phyloP scores from a whole-genome alignment of 2,329 filamentous ascomycete genomes.

The Talaromyces sp. region DNA sequence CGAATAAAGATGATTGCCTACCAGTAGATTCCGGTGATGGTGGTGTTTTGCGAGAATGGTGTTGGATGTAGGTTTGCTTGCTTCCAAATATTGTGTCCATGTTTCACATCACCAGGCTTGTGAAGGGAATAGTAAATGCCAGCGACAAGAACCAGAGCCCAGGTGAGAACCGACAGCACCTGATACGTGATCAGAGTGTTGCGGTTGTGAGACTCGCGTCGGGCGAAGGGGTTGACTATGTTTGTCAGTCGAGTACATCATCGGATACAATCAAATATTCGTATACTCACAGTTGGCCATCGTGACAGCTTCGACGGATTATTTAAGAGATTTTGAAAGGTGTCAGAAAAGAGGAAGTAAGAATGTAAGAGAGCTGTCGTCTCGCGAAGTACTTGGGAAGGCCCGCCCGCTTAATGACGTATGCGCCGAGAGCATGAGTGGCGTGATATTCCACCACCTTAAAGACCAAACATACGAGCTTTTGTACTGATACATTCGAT shows the following conservation, averaged over 20 bases:
- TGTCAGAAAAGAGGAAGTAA: background rate
- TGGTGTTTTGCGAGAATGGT: constrained; percentile 70
- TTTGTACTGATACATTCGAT: too few species aligned
- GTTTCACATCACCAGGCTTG: constrained; percentile 60
- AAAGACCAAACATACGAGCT: too few species aligned
- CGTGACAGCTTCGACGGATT: background rate
- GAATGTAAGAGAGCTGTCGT: background rate
- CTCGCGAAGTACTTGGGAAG: background rate
- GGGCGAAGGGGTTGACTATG: constrained; percentile 72
- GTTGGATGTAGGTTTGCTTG: constrained; percentile 66
- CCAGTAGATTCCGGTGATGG: constrained; percentile 71
- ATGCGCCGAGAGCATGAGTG: background rate
- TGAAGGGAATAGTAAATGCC: constrained; percentile 72
- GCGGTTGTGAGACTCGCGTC: constrained; percentile 62
- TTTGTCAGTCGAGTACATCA: background rate
- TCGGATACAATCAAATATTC: background rate
- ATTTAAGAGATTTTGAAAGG: background rate
- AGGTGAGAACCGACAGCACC: constrained; percentile 68
- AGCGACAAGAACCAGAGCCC: constrained; percentile 68
- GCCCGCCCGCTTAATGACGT: background rate
- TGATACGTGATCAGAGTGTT: constrained; percentile 69
- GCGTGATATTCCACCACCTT: background rate
- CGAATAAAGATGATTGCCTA: constrained; percentile 34
- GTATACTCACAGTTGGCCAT: constrained; percentile 16
- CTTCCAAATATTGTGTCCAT: constrained; percentile 67